Base-by-base conservation (phyloP, 768 basidiomycete genomes). In the Naganishia friedmannii region DNA sequence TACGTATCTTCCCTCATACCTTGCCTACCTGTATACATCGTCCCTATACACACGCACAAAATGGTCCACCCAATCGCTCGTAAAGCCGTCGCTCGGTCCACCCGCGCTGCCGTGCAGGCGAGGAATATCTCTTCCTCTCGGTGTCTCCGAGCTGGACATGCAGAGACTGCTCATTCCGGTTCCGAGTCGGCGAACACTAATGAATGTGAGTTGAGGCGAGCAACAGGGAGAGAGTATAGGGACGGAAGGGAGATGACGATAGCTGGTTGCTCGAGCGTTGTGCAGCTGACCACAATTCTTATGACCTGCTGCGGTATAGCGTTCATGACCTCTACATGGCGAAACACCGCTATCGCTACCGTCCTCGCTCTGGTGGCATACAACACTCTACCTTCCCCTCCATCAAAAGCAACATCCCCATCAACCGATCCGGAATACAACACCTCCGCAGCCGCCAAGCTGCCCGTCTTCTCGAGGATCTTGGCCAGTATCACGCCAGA, bases 281-380 rank as follows among this genome's bases (percentile, higher is more conserved):
- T 26, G 53, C 51, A 19, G 12, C n/a, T 32, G 26, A 1, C 23
- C n/a, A 19, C 53, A 19, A 17, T 19, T 9, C 48, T 53, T 29
- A 9, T 23, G 19, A 8, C 32, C 31, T 32, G 0, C 74, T 37
- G 34, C 34, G 6, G 6, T 37, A 37, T 37, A 83, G 82, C 76
- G 42, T 82, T 83, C 79, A 73, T 78, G 74, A 75, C 77, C 19
- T 77, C 78, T 13, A 72, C 77, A 68, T 81, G 79, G 80, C 74
- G 78, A 46, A 79, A 75, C 73, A 71, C 78, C 28, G 54, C 77
- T 5, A 69, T 81, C 74, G 60, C 73, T n/a, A 69, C 74, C 32
- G 71, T 78, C 45, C 76, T 73, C 53, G 55, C 72, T n/a, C 67
- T 75, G 65, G 51, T 81, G 51, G 69, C 69, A 66, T 77, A 75